phyloP scores from a whole-genome alignment of 306 rosid genomes.

The Oemleria cerasiformis region DNA sequence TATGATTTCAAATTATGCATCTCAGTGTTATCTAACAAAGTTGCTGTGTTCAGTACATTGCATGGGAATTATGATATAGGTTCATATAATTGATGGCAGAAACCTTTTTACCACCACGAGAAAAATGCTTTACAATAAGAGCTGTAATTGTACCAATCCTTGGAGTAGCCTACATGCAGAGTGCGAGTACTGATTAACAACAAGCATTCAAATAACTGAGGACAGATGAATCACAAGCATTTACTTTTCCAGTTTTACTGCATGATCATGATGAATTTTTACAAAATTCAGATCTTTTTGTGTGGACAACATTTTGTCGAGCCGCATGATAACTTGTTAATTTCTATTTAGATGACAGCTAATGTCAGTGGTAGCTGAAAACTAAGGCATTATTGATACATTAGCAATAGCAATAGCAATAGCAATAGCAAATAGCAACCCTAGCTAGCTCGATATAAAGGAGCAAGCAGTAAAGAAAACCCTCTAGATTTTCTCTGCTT shows the following conservation, averaged over 20 bases:
- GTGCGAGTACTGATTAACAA: too few relatives aligned
- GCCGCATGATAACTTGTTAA: not conserved
- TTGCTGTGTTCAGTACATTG: not conserved
- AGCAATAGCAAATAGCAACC: not conserved
- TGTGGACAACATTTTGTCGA: not conserved
- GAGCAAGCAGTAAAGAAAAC: not conserved
- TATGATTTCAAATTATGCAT: not conserved
- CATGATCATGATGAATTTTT: too few relatives aligned
- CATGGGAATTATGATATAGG: not conserved
- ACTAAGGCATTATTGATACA: not conserved
- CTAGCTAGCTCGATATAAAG: not conserved
- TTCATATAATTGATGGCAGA: not conserved
- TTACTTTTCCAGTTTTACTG: too few relatives aligned
- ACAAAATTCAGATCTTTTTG: too few relatives aligned
- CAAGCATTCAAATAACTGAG: too few relatives aligned
- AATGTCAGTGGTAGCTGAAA: not conserved
- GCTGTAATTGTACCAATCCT: too few relatives aligned
- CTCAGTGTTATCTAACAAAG: not conserved
- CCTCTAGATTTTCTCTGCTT: not conserved
- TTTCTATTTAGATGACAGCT: conserved; percentile 3
- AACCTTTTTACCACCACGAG: not conserved
- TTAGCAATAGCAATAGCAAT: not conserved
- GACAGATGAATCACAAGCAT: too few relatives aligned
- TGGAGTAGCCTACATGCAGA: too few relatives aligned
- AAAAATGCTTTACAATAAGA: not conserved